phyloP scores from a whole-genome alignment of 345 rosid genomes.

The Syzygium jambos region DNA sequence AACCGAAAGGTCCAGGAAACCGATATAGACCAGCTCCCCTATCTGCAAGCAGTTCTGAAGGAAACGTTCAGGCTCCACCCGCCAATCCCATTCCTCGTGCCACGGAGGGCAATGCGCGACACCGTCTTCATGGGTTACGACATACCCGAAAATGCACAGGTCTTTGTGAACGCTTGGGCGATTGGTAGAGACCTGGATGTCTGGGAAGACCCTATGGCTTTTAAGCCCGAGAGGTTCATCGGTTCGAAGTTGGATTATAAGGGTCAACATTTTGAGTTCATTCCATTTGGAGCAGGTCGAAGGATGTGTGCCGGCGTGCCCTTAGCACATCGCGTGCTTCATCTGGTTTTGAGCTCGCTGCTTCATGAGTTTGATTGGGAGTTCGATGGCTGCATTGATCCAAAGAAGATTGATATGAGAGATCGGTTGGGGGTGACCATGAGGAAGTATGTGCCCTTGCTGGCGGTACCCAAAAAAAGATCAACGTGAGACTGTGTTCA shows the following conservation, averaged over 20 bases:
- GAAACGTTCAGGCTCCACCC: slow-evolving; percentile 55
- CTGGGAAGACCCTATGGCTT: slow-evolving; percentile 31
- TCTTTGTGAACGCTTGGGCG: slow-evolving; percentile 53
- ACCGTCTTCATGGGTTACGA: slow-evolving; percentile 40
- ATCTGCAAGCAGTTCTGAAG: slow-evolving; percentile 28
- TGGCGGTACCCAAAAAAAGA: slow-evolving; percentile 19
- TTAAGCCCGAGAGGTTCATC: slow-evolving; percentile 31
- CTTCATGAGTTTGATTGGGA: slow-evolving; percentile 40
- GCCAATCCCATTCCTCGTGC: slow-evolving; percentile 49
- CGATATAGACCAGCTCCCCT: slow-evolving; percentile 41
- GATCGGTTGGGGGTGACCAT: slow-evolving; percentile 23
- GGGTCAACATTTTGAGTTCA: slow-evolving; percentile 27
- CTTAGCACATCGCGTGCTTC: slow-evolving; percentile 20
- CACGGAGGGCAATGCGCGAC: slow-evolving; percentile 36
- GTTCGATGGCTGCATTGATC: slow-evolving; percentile 4
- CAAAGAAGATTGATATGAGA: slow-evolving; percentile 18
- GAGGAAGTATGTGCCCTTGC: slow-evolving; percentile 23
- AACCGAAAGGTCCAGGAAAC: slow-evolving; percentile 36
- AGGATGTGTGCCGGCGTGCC: slow-evolving; percentile 39
- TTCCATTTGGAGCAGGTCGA: slow-evolving; percentile 44
- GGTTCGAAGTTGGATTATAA: slow-evolving; percentile 29
- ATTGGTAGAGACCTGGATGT: slow-evolving; percentile 46
- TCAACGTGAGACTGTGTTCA: not conserved
- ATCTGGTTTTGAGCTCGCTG: slow-evolving; percentile 24
- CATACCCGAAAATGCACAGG: slow-evolving; percentile 37